phyloP scores from a whole-genome alignment of 2,329 filamentous ascomycete species.

The Dothideomycetes sp. region DNA sequence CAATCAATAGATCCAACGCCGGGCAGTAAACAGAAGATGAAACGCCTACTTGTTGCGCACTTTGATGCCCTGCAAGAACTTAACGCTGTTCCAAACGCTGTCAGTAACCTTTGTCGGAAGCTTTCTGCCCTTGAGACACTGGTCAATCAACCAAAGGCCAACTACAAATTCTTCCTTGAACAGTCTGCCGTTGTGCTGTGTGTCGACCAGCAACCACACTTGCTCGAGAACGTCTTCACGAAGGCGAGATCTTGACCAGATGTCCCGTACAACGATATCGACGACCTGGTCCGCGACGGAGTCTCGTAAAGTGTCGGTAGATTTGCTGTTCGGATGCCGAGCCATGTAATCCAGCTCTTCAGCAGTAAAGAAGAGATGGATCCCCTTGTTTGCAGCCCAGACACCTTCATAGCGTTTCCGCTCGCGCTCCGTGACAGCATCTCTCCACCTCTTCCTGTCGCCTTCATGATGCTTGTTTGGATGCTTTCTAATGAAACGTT shows the following conservation, averaged over 20 bases:
- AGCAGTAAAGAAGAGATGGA: constrained; percentile 24
- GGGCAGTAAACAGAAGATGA: background rate
- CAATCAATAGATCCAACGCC: background rate
- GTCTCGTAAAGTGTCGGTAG: background rate
- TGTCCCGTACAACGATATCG: constrained; percentile 59
- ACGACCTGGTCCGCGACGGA: constrained; percentile 43
- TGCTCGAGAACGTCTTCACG: constrained; percentile 58
- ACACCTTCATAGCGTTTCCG: constrained; percentile 74
- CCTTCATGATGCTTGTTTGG: constrained; percentile 65
- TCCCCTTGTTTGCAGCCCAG: constrained; percentile 70
- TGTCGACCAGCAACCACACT: constrained; percentile 62
- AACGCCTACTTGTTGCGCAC: constrained; percentile 10
- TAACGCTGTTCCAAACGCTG: constrained; percentile 65
- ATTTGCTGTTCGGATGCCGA: constrained; percentile 3
- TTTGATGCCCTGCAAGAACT: constrained; percentile 29
- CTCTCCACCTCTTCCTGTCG: constrained; percentile 63
- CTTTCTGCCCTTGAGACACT: constrained; percentile 68
- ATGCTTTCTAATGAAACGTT: constrained; percentile 50
- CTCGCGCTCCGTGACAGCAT: constrained; percentile 60
- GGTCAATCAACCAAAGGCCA: constrained; percentile 73
- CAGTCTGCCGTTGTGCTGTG: constrained; percentile 49
- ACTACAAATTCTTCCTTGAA: constrained; percentile 66
- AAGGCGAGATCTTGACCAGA: constrained; percentile 64
- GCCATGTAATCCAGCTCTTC: constrained; percentile 9
- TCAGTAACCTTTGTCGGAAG: constrained; percentile 58